Base-by-base conservation (phyloP, 73 alveolate species). In the Paramecium bursaria region DNA sequence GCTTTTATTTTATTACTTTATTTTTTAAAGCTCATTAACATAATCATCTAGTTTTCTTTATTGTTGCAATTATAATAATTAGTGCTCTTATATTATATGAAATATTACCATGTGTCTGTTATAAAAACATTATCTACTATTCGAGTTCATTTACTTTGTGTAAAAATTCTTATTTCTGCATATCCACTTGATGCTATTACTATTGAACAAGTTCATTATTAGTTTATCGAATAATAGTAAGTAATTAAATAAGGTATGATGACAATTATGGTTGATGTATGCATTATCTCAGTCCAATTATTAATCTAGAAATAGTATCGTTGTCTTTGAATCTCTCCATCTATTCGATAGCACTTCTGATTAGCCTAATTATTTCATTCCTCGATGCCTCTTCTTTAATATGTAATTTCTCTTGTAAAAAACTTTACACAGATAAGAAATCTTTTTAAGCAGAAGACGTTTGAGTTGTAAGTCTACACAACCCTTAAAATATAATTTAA, bases 341-440 rank as follows among this genome's bases (percentile, higher is more conserved):
- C 23, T 67, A 39, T 39, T 67, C 61, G 1, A 67, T 27, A 15
- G 35, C 44, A 47, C 44, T 57, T 42, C 60, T 31, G 10, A 67
- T 67, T 0, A 67, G 46, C 44, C 82, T 31, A 67, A 67, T 11
- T 13, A 67, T 67, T 42, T 67, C 82, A 21, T 42, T 67, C 35
- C 44, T 67, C 1, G 82, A 67, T 3, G 82, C 82, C 21, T 67
- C 82, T 27, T 67, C 82, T 67, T 67, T 67, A 22, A 67, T 7
- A 31, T 67, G 82, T 19, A 44, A 35, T 42, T 67, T 39, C 44
- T 67, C 82, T 6, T 67, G 44, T 7, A 67, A 22, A 42, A 25
- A 67, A 67, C 82, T 67, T 42, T 67, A 42, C 10, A 39, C 82
- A 33, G 54, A 67, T 3, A 31, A 33, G 4, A 17, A 25, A 67